Conservation (phyloP, 257 asterid species). For the Rhazya stricta region DNA sequence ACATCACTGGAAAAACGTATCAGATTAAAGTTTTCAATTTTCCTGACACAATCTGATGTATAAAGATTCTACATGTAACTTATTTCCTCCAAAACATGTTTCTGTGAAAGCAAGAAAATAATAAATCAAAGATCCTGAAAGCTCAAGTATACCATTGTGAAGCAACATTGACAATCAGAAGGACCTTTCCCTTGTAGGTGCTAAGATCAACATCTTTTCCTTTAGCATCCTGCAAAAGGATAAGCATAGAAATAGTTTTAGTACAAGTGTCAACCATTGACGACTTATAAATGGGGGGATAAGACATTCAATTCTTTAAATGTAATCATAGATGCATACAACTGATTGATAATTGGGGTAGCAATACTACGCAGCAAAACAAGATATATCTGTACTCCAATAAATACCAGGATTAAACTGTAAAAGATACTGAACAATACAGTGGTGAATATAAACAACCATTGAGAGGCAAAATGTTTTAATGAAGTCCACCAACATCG, state of each 20-base stretch:
- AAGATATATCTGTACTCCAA: not conserved
- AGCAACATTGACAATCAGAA: conserved; percentile 85
- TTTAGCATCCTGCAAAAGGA: conserved; percentile 54
- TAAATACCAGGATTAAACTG: not conserved
- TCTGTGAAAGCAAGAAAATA: not conserved
- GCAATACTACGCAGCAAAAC: not conserved
- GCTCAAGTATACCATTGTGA: conserved; percentile 61
- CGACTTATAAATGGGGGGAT: not conserved
- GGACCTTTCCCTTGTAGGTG: conserved; percentile 66
- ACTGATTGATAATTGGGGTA: not conserved
- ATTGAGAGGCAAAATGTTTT: too few species aligned
- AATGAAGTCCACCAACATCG: not conserved
- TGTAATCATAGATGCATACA: not conserved
- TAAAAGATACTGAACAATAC: too few species aligned
- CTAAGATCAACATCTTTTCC: conserved; percentile 72
- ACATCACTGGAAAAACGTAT: not conserved
- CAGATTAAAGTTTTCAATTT: not conserved
- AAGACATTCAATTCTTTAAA: not conserved
- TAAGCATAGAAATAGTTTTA: conserved; percentile 4
- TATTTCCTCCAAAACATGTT: not conserved
- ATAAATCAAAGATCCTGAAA: not conserved
- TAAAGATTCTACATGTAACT: not conserved
- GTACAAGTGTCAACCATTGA: not conserved
- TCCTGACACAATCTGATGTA: not conserved
- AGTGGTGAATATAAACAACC: not conserved